Conservation (phyloP, 2,329 filamentous ascomycete genomes). For the Cladosporium sphaerospermum region DNA sequence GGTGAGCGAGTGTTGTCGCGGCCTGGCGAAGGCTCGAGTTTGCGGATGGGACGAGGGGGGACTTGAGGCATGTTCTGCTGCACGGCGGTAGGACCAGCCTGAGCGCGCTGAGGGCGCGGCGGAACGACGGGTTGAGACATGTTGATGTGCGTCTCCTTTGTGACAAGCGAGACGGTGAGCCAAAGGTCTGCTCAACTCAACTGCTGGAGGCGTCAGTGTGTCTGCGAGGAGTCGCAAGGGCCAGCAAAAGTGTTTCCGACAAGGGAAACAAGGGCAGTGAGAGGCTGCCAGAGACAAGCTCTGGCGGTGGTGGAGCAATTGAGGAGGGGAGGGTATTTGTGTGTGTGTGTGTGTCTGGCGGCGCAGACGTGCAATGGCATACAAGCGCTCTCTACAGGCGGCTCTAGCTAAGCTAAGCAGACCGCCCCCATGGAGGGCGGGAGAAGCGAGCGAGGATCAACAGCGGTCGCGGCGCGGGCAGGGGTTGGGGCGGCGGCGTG, state of each 20-base stretch:
- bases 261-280: not conserved
- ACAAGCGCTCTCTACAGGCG: constrained; percentile 61
- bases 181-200: not conserved
- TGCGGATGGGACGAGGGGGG: constrained; percentile 70
- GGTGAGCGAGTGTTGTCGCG: constrained; percentile 77
- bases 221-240: constrained; percentile 3
- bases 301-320: not conserved
- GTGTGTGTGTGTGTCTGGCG: not conserved
- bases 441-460: not conserved
- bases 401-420: constrained; percentile 48
- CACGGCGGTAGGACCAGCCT: constrained; percentile 37
- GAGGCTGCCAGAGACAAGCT: not conserved
- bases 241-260: not conserved
- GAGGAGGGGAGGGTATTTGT: not conserved
- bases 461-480: too few species aligned
- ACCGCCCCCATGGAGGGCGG: constrained; percentile 26
- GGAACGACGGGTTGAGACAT: constrained; percentile 55
- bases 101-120: constrained; percentile 54
- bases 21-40: constrained; percentile 71
- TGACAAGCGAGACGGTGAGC: too few species aligned
- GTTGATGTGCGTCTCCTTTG: constrained; percentile 2
- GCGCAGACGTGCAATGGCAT: constrained; percentile 6
- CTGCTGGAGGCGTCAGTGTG: constrained; percentile 10
- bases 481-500: not conserved
- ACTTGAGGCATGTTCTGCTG: constrained; percentile 60